phyloP scores from a whole-genome alignment of 495 filamentous ascomycete species.

The Penicillium argentinense region DNA sequence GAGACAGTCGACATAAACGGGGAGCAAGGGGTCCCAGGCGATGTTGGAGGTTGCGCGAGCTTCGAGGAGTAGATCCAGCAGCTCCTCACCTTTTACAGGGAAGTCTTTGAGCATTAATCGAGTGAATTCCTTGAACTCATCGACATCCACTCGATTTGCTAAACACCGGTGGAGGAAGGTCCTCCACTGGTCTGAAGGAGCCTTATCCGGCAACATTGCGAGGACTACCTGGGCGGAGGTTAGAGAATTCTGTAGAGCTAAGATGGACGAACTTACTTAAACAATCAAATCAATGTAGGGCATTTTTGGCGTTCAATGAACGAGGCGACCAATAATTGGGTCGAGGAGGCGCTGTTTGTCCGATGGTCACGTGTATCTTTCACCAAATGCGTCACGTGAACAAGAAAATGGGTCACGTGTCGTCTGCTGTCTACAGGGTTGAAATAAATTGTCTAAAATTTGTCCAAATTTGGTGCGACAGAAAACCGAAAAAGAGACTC shows the following conservation, averaged over 20 bases:
- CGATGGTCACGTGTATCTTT: conserved; percentile 10
- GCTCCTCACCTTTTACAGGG: conserved; percentile 34
- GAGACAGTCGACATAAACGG: conserved; percentile 63
- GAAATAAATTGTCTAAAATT: no score
- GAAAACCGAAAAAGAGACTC: no score
- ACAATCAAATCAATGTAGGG: not conserved
- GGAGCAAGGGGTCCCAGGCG: conserved; percentile 62
- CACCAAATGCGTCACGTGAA: not conserved
- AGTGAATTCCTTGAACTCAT: conserved; percentile 41
- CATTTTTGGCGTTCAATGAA: conserved; percentile 10
- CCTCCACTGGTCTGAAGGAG: conserved; percentile 42
- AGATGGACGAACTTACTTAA: not conserved
- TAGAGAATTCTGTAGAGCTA: not conserved
- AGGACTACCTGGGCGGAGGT: not conserved
- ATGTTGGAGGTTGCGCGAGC: conserved; percentile 47
- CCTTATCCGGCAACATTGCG: conserved; percentile 25
- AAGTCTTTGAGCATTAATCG: conserved; percentile 32
- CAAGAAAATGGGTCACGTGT: not conserved
- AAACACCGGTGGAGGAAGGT: conserved; percentile 45
- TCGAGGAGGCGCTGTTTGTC: conserved; percentile 15
- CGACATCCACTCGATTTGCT: conserved; percentile 43
- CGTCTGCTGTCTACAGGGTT: no score
- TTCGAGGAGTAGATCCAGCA: conserved; percentile 61
- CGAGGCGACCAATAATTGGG: conserved; percentile 15
- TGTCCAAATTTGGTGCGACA: no score